Evolutionary conservation across 225 moss, liverwort and hornwort genomes (phyloP).

Genomic region (Straminergon stramineum): DNA sequence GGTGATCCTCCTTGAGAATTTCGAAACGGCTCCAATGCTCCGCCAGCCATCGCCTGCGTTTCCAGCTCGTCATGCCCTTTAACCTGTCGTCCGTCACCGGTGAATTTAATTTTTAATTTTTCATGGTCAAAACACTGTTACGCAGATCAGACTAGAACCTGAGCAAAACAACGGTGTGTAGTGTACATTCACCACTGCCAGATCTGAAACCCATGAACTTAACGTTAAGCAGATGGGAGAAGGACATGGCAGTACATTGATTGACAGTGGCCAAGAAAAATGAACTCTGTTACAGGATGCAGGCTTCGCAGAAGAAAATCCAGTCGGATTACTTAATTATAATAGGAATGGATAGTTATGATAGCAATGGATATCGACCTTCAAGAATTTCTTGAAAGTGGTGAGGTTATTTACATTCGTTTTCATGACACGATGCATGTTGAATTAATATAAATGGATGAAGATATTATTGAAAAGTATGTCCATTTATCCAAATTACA

Average conservation of each 20-base stretch:
- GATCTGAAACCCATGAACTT: background rate
- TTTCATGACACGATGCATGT: background rate
- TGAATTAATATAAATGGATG: background rate
- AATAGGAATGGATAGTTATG: background rate
- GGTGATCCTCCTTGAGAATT: constrained; percentile 15
- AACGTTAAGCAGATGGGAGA: background rate
- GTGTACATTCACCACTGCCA: background rate
- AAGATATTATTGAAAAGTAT: too few species aligned
- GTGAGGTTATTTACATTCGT: background rate
- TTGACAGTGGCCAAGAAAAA: background rate
- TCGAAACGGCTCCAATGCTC: constrained; percentile 37
- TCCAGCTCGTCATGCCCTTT: constrained; percentile 6
- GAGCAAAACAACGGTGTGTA: background rate
- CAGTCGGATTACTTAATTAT: too few species aligned
- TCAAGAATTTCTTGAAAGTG: background rate
- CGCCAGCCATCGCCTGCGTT: constrained; percentile 28
- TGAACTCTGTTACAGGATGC: background rate
- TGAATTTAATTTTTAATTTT: background rate
- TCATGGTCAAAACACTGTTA: too few species aligned
- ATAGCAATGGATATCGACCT: background rate
- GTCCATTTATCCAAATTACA: background rate
- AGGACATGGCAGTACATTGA: background rate
- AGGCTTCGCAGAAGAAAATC: background rate
- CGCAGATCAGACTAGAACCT: background rate
- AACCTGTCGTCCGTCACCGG: background rate